A percentile compares a stretch with the other conserved stretches of the same genome.
phyloP scores from a whole-genome alignment of 139 green algal species.

The Chara braunii region DNA sequence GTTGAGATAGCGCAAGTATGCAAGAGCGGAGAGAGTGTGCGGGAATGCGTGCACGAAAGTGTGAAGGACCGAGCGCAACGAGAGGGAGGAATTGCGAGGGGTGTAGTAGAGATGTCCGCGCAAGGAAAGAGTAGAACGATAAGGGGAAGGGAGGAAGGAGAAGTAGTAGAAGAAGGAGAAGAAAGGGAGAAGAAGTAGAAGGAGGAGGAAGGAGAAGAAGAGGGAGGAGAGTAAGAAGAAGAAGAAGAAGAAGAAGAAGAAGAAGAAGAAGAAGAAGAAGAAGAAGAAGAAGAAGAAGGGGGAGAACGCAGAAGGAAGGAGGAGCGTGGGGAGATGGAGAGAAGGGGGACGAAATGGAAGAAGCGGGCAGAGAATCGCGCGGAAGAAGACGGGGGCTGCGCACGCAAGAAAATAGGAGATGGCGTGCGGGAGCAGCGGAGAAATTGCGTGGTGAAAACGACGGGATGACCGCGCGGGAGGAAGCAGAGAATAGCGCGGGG shows the following conservation, averaged over 20 bases:
- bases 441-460: neutral
- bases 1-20: too few relatives aligned
- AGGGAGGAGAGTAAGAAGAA: neutral
- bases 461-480: neutral
- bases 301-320: neutral
- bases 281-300: neutral
- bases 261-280: neutral
- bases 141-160: constrained; percentile 1
- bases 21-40: neutral
- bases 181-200: neutral
- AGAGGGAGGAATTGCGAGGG: neutral
- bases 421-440: neutral
- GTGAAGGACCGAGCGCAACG: neutral
- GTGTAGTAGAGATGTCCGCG: neutral
- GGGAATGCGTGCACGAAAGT: neutral
- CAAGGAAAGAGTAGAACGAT: neutral
- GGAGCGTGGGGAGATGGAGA: constrained; percentile 1
- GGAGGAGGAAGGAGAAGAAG: constrained; percentile 4
- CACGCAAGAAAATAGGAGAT: neutral
- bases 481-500: neutral
- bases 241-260: neutral
- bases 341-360: neutral
- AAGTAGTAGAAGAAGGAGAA: constrained; percentile 1
- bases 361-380: neutral
- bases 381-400: neutral